These are phyloP conservation scores for Lipomyces yamanashiensis DNA, from an alignment of 805 yeast genomes.

Conservation along the genomic window DNA sequence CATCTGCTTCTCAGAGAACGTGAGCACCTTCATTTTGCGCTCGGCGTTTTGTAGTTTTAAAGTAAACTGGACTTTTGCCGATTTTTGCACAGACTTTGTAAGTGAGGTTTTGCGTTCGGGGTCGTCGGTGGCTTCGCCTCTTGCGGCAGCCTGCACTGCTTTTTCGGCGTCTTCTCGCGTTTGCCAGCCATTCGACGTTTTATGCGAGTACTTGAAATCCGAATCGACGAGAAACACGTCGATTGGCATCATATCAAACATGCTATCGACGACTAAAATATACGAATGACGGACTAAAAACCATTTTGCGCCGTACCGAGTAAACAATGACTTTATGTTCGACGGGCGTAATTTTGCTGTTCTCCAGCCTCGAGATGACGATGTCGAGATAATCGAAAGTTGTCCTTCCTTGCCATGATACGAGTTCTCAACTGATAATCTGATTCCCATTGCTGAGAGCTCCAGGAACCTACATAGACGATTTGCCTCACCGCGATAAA, in stretches of 20 bases:
- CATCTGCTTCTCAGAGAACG: constrained; percentile 66
- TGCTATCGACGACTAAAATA: constrained; percentile 81
- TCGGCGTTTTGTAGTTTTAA: constrained; percentile 67
- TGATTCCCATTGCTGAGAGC: constrained; percentile 82
- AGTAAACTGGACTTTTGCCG: constrained; percentile 37
- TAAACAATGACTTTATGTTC: constrained; percentile 84
- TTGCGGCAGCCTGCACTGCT: constrained; percentile 20
- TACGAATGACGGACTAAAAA: constrained; percentile 83
- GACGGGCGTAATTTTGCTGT: constrained; percentile 83
- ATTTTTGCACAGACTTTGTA: constrained; percentile 30
- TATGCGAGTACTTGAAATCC: constrained; percentile 58
- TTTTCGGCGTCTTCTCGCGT: constrained; percentile 12
- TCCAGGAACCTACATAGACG: constrained; percentile 85
- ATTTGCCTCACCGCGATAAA: constrained; percentile 80
- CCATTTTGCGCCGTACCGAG: constrained; percentile 93
- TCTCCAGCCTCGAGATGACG: constrained; percentile 92
- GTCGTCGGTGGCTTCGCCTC: constrained; percentile 18
- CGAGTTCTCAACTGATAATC: constrained; percentile 79
- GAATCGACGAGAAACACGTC: constrained; percentile 92
- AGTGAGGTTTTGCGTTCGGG: constrained; percentile 1
- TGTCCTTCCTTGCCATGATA: constrained; percentile 90
- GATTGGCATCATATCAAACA: constrained; percentile 81
- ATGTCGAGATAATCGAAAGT: constrained; percentile 76
- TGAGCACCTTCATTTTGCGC: constrained; percentile 73
- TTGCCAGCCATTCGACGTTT: constrained; percentile 35